phyloP scores from a whole-genome alignment of 768 basidiomycete species.

The Suillus variegatus region DNA sequence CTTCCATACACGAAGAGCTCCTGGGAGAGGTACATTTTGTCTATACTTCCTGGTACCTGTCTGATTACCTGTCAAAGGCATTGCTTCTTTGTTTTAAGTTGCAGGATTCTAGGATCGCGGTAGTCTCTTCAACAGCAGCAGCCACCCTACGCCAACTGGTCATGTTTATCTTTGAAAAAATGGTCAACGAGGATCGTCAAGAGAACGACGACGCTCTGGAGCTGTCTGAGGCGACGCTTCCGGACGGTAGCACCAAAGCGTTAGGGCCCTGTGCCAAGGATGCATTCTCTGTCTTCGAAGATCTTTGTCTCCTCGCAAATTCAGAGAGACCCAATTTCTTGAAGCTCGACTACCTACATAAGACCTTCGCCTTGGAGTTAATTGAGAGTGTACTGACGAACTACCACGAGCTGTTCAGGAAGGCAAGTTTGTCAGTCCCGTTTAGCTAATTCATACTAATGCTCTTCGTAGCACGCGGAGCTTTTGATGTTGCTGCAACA shows the following conservation, averaged over 20 bases:
- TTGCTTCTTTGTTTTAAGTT: constrained; percentile 93
- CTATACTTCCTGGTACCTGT: no score
- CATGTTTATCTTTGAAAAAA: constrained; percentile 97
- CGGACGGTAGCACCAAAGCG: constrained; percentile 62
- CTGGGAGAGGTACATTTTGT: constrained; percentile 71
- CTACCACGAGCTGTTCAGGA: constrained; percentile 82
- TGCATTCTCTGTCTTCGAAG: constrained; percentile 87
- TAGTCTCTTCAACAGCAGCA: constrained; percentile 96
- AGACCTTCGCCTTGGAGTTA: constrained; percentile 95
- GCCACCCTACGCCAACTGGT: constrained; percentile 94
- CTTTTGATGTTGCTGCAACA: constrained; percentile 84
- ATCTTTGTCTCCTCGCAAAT: constrained; percentile 87
- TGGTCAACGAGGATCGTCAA: constrained; percentile 71
- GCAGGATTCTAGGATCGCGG: constrained; percentile 93
- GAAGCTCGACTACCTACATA: constrained; percentile 78
- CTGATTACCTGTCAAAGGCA: constrained; percentile 49
- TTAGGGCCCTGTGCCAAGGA: constrained; percentile 81
- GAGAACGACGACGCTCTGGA: constrained; percentile 25
- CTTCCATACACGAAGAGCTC: constrained; percentile 74
- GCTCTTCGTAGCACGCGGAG: constrained; percentile 63
- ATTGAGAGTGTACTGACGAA: constrained; percentile 96
- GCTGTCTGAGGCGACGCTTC: constrained; percentile 52
- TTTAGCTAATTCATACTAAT: constrained; percentile 7
- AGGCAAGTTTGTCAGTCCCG: constrained; percentile 46
- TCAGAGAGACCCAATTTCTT: constrained; percentile 80